Evolutionary conservation across 2,329 filamentous ascomycete species (phyloP), one percentile per base, ranked within the genome.

Genomic region (Fusarium clavum): DNA sequence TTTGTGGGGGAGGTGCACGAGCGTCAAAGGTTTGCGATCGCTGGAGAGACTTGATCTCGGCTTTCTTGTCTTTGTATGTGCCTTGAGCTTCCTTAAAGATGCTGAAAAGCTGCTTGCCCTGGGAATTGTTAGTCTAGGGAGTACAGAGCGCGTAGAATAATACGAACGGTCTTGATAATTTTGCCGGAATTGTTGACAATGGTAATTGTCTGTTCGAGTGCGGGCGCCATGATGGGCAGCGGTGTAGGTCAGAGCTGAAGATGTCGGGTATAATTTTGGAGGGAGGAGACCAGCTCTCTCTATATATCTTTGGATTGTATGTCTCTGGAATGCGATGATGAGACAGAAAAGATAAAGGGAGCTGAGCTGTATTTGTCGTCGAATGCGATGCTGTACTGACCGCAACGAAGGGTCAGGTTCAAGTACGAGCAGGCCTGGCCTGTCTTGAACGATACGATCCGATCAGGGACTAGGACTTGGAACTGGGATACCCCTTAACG

Each of bases 41-140:
- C 75, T 90, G 87, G 46, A 84, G 73, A n/a, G 79, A 89, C 78
- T 90, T 90, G 74, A 97, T 87, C 73, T 94, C 90, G 9, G 93
- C 91, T 80, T 97, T 97, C 77, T 93, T 93, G 77, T 97, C 93
- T 61, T 91, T 87, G 81, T 98, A 98, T 62, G 93, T 92, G 57
- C 91, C 89, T 78, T 93, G 94, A 69, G 94, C 95, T 78, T 98
- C 94, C 79, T 94, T 97, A 86, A 97, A 97, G 77, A 98, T 91
- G 78, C 90, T 91, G 77, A 97, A 88, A 25, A 98, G 85, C 75
- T 97, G 93, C 82, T 97, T 97, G 77, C 94, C 94, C 94, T 97
- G 76, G 8, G 40, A 24, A 54, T n/a, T 46, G 70, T 74, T 57
- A 73, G 70, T 53, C 45, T 18, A 20, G n/a, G 27, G 55, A 22